phyloP scores from a whole-genome alignment of 202 grass and related monocot genomes.

The Digitaria exilis region DNA sequence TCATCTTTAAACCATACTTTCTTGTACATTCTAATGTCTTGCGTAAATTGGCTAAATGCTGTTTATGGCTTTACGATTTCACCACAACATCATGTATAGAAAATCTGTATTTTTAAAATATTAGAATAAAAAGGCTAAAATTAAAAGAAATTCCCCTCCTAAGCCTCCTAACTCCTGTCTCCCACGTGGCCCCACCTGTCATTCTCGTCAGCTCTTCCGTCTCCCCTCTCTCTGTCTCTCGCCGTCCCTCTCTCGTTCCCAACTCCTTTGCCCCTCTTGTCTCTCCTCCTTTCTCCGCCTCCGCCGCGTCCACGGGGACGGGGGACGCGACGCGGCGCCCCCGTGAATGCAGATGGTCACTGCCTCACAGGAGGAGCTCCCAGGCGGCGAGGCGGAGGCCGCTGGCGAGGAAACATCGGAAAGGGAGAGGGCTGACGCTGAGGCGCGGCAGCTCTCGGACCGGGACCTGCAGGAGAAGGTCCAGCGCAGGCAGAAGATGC shows the following conservation, averaged over 20 bases:
- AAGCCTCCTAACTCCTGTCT: too few relatives aligned
- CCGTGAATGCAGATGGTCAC: constrained; percentile 39
- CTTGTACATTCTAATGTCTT: too few relatives aligned
- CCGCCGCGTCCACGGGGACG: neutral
- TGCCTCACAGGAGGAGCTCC: neutral
- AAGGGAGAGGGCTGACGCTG: neutral
- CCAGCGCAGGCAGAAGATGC: neutral
- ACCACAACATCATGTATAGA: too few relatives aligned
- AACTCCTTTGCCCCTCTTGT: neutral
- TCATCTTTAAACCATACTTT: too few relatives aligned
- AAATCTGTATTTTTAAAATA: too few relatives aligned
- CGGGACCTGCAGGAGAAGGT: constrained; percentile 39
- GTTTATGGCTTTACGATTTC: too few relatives aligned
- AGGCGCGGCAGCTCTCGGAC: constrained; percentile 17
- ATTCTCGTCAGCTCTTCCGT: too few relatives aligned
- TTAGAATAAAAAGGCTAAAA: too few relatives aligned
- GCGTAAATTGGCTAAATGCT: too few relatives aligned
- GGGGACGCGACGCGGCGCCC: neutral
- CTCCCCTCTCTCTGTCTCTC: too few relatives aligned
- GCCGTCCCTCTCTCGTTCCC: too few relatives aligned
- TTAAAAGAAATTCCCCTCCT: too few relatives aligned
- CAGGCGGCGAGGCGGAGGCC: neutral
- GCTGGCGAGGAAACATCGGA: neutral
- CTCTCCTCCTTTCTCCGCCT: neutral
- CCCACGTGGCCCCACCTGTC: neutral